Base-by-base conservation (phyloP, 2,329 filamentous ascomycete species). In the Penicillium aurantiogriseum region DNA sequence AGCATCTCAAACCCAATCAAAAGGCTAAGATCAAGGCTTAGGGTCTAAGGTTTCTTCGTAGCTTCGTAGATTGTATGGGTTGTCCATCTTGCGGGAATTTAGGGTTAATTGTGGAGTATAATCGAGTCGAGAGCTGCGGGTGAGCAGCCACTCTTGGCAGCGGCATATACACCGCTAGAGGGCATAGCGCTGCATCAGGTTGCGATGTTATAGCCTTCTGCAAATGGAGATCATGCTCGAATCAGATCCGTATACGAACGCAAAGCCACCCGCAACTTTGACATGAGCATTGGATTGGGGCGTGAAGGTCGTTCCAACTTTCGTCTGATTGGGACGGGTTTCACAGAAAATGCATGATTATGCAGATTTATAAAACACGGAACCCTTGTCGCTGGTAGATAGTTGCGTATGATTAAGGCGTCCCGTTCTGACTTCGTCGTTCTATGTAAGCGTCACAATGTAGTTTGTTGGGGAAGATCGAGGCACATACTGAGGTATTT, bases 1-100 rank as follows among this genome's bases (percentile, higher is more conserved):
- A 60, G 57, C n/a, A 23, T 43, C 31, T 59, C 45, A 36, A 51
- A 35, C 2, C 59, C 52, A 61, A 59, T 56, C 11, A 35, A 35
- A 27, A 57, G 36, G 42, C 51, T 27, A 29, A 27, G 19, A 3
- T 21, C 31, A 19, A 51, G 8, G 0, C n/a, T 19, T 19, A 21
- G 35, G 17, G 33, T 38, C 33, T 49, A 39, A n/a, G 9, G 2
- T n/a, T 25, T 5, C 27, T n/a, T n/a, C n/a, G n/a, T n/a, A n/a
- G n/a, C n/a, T 29, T 10, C 27, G 23, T 3, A 7, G 4, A 17
- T 29, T 9, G 15, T 21, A 35, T 23, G 45, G 11, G 19, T 23
- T 33, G 11, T 47, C 19, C n/a, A 47, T 47, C 23, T 17, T 21
- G 5, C 23, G 2, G 43, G 17, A 0, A 19, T 19, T 29, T 29